Percentiles rank a stretch among this genome's conserved stretches.
phyloP scores from a whole-genome alignment of 345 rosid species.

The Erucastrum elatum region DNA sequence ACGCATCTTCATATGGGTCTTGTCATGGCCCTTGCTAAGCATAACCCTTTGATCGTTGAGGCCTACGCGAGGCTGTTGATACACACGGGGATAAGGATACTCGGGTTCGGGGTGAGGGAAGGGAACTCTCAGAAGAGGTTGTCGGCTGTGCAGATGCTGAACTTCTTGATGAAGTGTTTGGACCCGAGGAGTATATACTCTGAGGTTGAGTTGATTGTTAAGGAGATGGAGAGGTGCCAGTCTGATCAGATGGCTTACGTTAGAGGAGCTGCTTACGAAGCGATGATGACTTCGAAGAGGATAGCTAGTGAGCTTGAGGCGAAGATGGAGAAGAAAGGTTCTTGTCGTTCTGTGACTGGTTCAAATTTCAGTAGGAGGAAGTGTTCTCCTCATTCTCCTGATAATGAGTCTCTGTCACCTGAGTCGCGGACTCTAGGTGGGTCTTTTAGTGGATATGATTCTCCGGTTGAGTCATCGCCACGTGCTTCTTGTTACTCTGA shows the following conservation, averaged over 20 bases:
- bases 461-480: constrained; percentile 63
- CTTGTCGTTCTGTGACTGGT: constrained; percentile 58
- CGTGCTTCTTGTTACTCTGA: constrained; percentile 24
- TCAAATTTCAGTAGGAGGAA: constrained; percentile 52
- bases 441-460: constrained; percentile 43
- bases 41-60: constrained; percentile 77
- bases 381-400: constrained; percentile 46
- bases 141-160: constrained; percentile 89
- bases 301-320: constrained; percentile 53
- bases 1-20: constrained; percentile 71
- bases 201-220: constrained; percentile 64
- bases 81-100: constrained; percentile 64
- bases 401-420: constrained; percentile 53
- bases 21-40: constrained; percentile 86
- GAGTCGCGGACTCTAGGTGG: constrained; percentile 65
- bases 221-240: constrained; percentile 84
- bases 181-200: constrained; percentile 76
- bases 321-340: constrained; percentile 62
- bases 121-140: constrained; percentile 82
- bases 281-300: constrained; percentile 74
- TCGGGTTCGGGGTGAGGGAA: constrained; percentile 58
- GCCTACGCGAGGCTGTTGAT: constrained; percentile 85
- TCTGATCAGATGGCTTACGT: constrained; percentile 88
- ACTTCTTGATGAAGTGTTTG: constrained; percentile 78
- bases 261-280: constrained; percentile 89